Evolutionary conservation across 164 flowering plant genomes (phyloP).

Genomic region (Euptelea pleiosperma): DNA sequence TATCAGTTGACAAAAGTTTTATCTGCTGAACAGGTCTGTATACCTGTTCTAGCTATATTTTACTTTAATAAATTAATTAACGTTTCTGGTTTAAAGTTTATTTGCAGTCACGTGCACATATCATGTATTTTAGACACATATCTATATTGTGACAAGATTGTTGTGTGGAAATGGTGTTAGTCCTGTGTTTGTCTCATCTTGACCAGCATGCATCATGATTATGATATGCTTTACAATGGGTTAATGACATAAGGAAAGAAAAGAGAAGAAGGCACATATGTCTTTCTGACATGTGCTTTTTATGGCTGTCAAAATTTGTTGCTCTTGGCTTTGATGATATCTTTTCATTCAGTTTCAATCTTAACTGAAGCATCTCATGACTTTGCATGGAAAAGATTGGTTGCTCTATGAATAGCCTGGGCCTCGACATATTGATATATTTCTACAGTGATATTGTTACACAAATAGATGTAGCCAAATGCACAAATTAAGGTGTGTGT

Average conservation of each 20-base stretch:
- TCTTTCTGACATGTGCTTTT: neutral
- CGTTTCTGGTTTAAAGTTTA: neutral
- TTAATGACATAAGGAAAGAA: neutral
- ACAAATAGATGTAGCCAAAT: no score
- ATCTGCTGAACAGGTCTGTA: conserved; percentile 54
- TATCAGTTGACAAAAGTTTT: conserved; percentile 32
- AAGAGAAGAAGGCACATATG: neutral
- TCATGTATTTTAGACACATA: no score
- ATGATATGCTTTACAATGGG: neutral
- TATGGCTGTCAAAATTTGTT: neutral
- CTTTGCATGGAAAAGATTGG: neutral
- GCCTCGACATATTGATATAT: neutral
- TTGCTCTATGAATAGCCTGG: neutral
- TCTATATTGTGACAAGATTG: neutral
- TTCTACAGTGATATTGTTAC: no score
- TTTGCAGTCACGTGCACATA: neutral
- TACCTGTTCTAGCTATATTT: neutral
- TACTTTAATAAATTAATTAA: neutral
- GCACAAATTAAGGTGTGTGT: no score
- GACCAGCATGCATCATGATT: neutral
- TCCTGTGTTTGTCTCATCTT: neutral
- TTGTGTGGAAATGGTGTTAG: neutral
- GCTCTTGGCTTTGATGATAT: no score
- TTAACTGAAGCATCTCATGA: no score
- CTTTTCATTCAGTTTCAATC: no score